phyloP scores from a whole-genome alignment of 768 basidiomycete genomes.

The Mycena sanguinolenta region DNA sequence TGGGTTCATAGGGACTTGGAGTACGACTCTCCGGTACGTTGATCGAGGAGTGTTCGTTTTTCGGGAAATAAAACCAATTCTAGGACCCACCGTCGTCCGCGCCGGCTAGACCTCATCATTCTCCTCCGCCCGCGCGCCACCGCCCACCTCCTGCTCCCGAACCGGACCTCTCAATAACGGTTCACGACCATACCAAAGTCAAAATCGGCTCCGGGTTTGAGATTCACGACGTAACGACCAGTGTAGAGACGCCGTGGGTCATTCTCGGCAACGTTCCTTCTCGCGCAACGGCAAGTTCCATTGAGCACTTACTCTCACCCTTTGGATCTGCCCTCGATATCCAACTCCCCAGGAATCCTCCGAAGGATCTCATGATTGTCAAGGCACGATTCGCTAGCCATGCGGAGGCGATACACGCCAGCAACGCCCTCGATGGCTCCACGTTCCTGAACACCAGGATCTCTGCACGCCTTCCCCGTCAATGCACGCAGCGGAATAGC shows the following conservation, averaged over 20 bases:
- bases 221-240: constrained; percentile 69
- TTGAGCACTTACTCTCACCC: constrained; percentile 55
- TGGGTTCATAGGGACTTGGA: constrained; percentile 45
- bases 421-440: constrained; percentile 61
- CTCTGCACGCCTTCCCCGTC: constrained; percentile 60
- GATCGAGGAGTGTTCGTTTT: not conserved
- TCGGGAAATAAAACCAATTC: not conserved
- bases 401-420: constrained; percentile 67
- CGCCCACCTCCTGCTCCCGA: constrained; percentile 24
- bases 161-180: constrained; percentile 40
- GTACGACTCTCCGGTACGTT: constrained; percentile 39
- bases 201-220: constrained; percentile 73
- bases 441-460: constrained; percentile 55
- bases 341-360: constrained; percentile 39
- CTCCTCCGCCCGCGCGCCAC: not conserved
- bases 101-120: not conserved
- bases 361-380: constrained; percentile 45
- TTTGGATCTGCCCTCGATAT: constrained; percentile 65
- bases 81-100: not conserved
- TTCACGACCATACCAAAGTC: constrained; percentile 70
- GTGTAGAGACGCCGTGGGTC: constrained; percentile 78
- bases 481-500: constrained; percentile 52
- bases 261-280: constrained; percentile 65
- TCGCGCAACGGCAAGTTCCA: constrained; percentile 45
- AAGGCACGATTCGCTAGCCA: constrained; percentile 63